Evolutionary conservation across 352 stramenopile genomes (phyloP), one percentile per base, ranked within the genome.

Genomic region (Pythium apleroticum): DNA sequence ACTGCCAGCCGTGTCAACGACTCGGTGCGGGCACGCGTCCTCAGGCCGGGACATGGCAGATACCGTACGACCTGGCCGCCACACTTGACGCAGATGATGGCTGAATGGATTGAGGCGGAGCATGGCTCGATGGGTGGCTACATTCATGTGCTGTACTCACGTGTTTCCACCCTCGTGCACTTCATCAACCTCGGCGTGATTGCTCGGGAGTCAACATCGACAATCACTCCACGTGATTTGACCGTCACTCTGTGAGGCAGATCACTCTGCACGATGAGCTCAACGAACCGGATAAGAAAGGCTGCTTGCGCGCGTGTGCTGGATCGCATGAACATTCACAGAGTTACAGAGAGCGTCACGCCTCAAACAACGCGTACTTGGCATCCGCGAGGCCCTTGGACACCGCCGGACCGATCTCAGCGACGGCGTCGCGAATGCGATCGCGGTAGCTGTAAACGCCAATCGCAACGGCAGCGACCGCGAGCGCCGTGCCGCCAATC

Each of bases 341-440:
- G 14, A 50, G 22, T 52, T 45, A 45, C 30, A 8, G 25, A 37
- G 31, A 0, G 7, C 20, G 24, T 75, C 55, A 88, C 55, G 75
- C 78, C 10, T 90, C 81, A 55, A 90, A 88, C 6, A 90, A 62
- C 27, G 79, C 79, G 53, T 80, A 83, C 59, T 89, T 89, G 54
- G 80, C 82, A 52, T 91, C 82, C 0, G 70, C 73, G 25, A 91
- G 59, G 0, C 75, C 70, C 52, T 88, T 88, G 14, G 76, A 86
- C 31, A 91, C 77, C n/a, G 68, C 72, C 11, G 79, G 77, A 22
- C 76, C 61, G 12, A 78, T 74, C 39, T 69, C 68, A 7, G 72
- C 71, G 17, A 86, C 53, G 2, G 69, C 71, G 2, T 88, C 78
- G 9, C 78, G 65, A 37, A 91, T 72, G 27, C 72, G 75, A 50